Evolutionary conservation across 352 stramenopile genomes (phyloP).

Genomic region (Phytophthora capsici): DNA sequence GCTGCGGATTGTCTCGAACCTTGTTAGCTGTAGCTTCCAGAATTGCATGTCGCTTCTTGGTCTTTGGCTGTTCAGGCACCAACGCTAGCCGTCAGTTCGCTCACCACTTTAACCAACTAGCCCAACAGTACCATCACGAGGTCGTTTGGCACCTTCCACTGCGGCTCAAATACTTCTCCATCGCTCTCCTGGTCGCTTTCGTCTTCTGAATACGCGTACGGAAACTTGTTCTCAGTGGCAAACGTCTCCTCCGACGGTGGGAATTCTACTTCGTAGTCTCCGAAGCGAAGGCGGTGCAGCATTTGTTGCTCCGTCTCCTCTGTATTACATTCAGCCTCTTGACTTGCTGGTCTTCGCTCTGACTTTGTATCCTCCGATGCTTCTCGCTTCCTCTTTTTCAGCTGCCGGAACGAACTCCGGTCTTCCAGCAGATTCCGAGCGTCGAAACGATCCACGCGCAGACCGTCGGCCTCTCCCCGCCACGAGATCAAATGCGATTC

Average conservation of each 20-base stretch:
- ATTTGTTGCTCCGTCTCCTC: slow-evolving; percentile 25
- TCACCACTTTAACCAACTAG: slow-evolving; percentile 2
- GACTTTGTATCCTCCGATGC: not conserved
- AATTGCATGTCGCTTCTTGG: slow-evolving; percentile 50
- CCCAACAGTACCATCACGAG: slow-evolving; percentile 36
- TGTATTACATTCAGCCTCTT: not conserved
- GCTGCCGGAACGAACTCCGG: slow-evolving; percentile 48
- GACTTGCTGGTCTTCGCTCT: not conserved
- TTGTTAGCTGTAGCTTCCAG: slow-evolving; percentile 54
- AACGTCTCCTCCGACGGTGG: slow-evolving; percentile 21
- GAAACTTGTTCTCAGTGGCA: slow-evolving; percentile 42
- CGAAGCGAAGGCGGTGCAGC: slow-evolving; percentile 55
- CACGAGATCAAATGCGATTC: slow-evolving; percentile 68
- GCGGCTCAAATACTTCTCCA: slow-evolving; percentile 34
- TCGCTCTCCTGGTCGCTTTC: slow-evolving; percentile 31
- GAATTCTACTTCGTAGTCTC: slow-evolving; percentile 55
- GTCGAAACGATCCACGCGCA: slow-evolving; percentile 68
- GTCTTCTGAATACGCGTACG: slow-evolving; percentile 52
- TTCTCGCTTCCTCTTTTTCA: slow-evolving; percentile 44
- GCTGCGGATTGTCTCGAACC: slow-evolving; percentile 41
- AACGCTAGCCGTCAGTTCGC: not conserved
- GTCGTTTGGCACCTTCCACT: slow-evolving; percentile 33
- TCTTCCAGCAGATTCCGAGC: slow-evolving; percentile 69
- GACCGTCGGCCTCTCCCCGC: slow-evolving; percentile 38
- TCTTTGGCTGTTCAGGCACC: slow-evolving; percentile 39